Base-by-base conservation (phyloP, 768 basidiomycete genomes). In the Serpula lacrymans region DNA sequence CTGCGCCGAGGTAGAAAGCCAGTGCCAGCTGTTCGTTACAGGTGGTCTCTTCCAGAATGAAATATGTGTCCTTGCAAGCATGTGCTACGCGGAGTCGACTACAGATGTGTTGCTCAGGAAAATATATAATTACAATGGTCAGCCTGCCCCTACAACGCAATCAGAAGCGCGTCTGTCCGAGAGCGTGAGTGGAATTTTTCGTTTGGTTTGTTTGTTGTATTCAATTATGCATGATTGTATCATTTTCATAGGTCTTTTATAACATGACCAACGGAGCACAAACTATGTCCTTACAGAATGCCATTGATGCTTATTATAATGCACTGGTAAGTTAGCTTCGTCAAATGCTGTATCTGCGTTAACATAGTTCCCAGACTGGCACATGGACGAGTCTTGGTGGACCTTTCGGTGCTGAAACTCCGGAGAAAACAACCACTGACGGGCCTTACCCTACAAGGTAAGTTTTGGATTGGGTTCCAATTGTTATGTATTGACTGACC, bases 361-460 rank as follows among this genome's bases (percentile, higher is more conserved):
- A 10, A 30, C 34, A 35, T 14, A 17, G n/a, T 25, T 31, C 12
- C 5, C 16, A 54, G 53, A 54, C 51, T 34, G 42, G 42, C 3
- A 54, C 47, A 8, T 54, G 47, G 44, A 25, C 0, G 1, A 45
- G 31, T 13, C 6, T 2, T 21, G 43, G 36, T 31, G 52, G 50
- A 36, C 28, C 38, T 10, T 44, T 42, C 39, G 39, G 45, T 17
- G 31, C 32, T 4, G 22, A 27, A 14, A 30, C 23, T 0, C 41
- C 41, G 3, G 12, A 2, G 22, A 22, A 53, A 34, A 54, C 38
- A 14, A n/a, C 12, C n/a, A 35, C 37, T n/a, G 11, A 45, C 18
- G 52, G 52, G 30, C 53, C 53, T n/a, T 55, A 54, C 24, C 52
- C 53, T 14, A 55, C 52, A 6, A 46, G 54, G 44, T 54, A 22